Evolutionary conservation across 163 green algal species (phyloP).

Genomic region (Chloromonas sp.): DNA sequence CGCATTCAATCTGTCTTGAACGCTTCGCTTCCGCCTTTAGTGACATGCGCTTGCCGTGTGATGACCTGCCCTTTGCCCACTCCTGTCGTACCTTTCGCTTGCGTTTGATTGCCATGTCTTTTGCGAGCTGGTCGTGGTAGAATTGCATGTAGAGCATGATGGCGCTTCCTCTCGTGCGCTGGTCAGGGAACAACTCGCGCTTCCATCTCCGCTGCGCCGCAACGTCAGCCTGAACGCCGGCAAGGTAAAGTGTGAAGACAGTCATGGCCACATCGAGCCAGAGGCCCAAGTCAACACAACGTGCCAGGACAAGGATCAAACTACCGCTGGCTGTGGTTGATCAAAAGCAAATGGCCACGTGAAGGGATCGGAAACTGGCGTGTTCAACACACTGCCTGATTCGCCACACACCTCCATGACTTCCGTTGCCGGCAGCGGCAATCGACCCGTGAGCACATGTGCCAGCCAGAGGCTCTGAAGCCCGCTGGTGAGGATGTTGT

Average conservation of each 20-base stretch:
- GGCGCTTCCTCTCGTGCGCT: constrained; percentile 16
- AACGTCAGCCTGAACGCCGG: not conserved
- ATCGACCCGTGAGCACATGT: not conserved
- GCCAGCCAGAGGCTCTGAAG: constrained; percentile 15
- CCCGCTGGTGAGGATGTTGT: constrained; percentile 17
- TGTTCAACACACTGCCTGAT: not conserved
- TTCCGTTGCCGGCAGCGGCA: not conserved
- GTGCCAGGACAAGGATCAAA: not conserved
- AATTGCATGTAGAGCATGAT: constrained; percentile 31
- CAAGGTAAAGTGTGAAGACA: not conserved
- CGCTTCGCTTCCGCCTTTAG: too few relatives aligned
- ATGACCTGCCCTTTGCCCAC: not conserved
- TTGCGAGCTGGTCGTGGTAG: constrained; percentile 33
- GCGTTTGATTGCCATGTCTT: constrained; percentile 1
- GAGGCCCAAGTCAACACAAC: not conserved
- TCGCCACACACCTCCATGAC: constrained; percentile 6
- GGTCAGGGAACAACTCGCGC: constrained; percentile 22
- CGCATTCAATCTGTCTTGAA: too few relatives aligned
- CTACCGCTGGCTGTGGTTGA: too few relatives aligned
- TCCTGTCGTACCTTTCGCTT: not conserved
- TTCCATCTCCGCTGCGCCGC: constrained; percentile 12
- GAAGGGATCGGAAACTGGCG: too few relatives aligned
- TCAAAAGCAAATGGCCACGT: too few relatives aligned
- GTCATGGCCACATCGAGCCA: not conserved
- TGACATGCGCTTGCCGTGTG: too few relatives aligned